phyloP scores from a whole-genome alignment of 2,329 filamentous ascomycete genomes.

The Aspergillus bombycis region DNA sequence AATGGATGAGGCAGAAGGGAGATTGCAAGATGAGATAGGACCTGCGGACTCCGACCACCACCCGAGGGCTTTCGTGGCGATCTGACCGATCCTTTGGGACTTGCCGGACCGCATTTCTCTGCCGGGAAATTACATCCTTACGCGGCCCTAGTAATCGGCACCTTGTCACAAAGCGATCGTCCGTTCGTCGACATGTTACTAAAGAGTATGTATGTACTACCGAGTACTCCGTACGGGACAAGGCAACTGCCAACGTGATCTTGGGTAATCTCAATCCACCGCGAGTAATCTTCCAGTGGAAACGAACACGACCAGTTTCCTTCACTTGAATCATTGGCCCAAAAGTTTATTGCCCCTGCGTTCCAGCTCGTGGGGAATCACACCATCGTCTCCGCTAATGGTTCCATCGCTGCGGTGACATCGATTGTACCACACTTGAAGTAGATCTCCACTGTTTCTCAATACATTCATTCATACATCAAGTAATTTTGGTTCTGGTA shows the following conservation, averaged over 20 bases:
- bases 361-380: slow-evolving; percentile 18
- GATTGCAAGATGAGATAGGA: neutral
- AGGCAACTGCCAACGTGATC: neutral
- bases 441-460: slow-evolving; percentile 13
- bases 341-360: neutral
- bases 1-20: neutral
- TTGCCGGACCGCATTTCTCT: slow-evolving; percentile 7
- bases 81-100: neutral
- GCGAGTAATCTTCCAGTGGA: neutral
- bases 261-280: neutral
- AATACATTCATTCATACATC: slow-evolving; percentile 2
- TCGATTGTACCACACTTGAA: slow-evolving; percentile 1
- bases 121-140: slow-evolving; percentile 14
- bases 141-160: slow-evolving; percentile 1
- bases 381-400: slow-evolving; percentile 28
- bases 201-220: neutral
- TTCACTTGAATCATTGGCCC: neutral
- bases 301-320: neutral
- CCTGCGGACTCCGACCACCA: slow-evolving; percentile 1
- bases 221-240: neutral
- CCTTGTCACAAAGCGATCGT: neutral
- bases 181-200: neutral
- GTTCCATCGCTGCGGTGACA: slow-evolving; percentile 29
- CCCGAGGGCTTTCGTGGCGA: slow-evolving; percentile 3
- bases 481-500: neutral